A percentile compares a stretch with the other conserved stretches of the same genome.
These are phyloP conservation scores for Tetrahymena borealis DNA, from an alignment of 73 alveolate species.

Conservation along the genomic window DNA sequence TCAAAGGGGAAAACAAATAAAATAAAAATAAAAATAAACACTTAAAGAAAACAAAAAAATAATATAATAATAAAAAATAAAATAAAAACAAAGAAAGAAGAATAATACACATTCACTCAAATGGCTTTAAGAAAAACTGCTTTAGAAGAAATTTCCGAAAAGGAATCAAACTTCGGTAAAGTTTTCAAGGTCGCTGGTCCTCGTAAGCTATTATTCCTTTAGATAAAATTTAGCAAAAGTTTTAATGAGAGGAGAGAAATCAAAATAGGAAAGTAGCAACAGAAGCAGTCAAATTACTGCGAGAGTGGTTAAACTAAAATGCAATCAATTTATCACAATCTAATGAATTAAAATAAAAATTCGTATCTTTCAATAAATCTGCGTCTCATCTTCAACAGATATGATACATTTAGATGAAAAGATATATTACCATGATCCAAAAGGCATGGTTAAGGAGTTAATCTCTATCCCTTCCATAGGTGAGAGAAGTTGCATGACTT, in stretches of 20 bases:
- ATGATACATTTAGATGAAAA: no score
- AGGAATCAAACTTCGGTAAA: conserved; percentile 38
- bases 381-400: no score
- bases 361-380: no score
- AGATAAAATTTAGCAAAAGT: neutral
- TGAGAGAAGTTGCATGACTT: no score
- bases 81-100: neutral
- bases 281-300: no score
- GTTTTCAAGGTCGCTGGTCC: conserved; percentile 50
- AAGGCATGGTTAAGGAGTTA: no score
- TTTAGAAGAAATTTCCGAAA: conserved; percentile 39
- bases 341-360: no score
- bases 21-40: neutral
- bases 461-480: no score
- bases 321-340: no score
- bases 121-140: conserved; percentile 23
- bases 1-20: conserved; percentile 1
- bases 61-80: neutral
- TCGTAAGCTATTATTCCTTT: conserved; percentile 14
- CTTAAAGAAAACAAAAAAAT: neutral
- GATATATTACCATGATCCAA: no score
- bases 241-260: neutral
- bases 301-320: neutral
- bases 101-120: neutral
- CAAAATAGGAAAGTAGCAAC: neutral